Conservation (phyloP, 1,139 yeast genomes). For the Kodamaea arcana region DNA sequence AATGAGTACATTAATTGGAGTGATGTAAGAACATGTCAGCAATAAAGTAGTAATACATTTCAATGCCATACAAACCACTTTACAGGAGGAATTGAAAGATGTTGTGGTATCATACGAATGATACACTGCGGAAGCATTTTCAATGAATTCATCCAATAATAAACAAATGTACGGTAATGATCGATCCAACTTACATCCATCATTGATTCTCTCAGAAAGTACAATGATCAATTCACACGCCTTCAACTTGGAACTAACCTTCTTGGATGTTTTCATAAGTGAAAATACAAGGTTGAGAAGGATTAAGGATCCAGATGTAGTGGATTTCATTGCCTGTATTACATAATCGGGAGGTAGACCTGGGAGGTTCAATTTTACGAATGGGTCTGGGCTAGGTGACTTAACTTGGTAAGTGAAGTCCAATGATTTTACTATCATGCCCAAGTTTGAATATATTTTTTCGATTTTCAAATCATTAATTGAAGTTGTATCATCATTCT, state of each 20-base stretch:
- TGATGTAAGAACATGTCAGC: conserved; percentile 59
- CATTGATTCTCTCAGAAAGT: conserved; percentile 70
- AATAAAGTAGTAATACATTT: conserved; percentile 58
- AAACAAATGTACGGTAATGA: conserved; percentile 72
- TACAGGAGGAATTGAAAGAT: conserved; percentile 16
- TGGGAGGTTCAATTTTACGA: conserved; percentile 47
- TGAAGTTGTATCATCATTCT: conserved; percentile 21
- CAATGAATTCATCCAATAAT: conserved; percentile 34
- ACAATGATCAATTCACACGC: conserved; percentile 78
- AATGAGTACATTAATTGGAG: conserved; percentile 70
- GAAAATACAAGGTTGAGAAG: conserved; percentile 63
- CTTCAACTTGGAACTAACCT: conserved; percentile 58
- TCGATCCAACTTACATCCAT: conserved; percentile 82
- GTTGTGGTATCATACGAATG: conserved; percentile 3
- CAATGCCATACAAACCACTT: conserved; percentile 62
- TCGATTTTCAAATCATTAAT: conserved; percentile 58
- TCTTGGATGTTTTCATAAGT: conserved; percentile 58
- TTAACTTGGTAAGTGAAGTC: conserved; percentile 16
- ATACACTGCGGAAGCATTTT: conserved; percentile 4
- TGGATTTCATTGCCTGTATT: conserved; percentile 33
- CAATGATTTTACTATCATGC: conserved; percentile 44
- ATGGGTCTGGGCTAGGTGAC: conserved; percentile 23
- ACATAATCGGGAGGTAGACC: conserved; percentile 40
- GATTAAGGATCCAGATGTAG: conserved; percentile 35
- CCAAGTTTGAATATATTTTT: conserved; percentile 54